Conservation (phyloP, 768 basidiomycete genomes). For the Phanerochaete sordida region DNA sequence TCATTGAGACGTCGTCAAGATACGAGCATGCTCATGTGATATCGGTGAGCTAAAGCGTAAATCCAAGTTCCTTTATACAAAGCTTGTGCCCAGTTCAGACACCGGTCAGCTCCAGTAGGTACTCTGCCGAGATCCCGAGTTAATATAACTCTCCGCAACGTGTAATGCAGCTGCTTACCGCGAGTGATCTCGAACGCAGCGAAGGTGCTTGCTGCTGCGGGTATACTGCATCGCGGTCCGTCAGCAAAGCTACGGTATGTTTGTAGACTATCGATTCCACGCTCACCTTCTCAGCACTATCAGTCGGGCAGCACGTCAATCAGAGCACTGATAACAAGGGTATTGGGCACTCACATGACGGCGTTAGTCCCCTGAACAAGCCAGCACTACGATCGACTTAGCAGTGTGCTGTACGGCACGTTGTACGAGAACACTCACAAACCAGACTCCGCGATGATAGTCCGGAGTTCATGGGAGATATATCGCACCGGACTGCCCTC, state of each 20-base stretch:
- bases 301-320: not conserved
- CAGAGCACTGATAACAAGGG: not conserved
- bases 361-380: conserved; percentile 70
- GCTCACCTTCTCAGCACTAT: conserved; percentile 62
- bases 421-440: conserved; percentile 42
- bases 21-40: not conserved
- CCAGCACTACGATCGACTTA: conserved; percentile 40
- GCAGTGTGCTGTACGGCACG: not conserved
- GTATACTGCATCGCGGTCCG: conserved; percentile 53
- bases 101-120: conserved; percentile 27
- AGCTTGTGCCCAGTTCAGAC: conserved; percentile 11
- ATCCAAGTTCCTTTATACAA: not conserved
- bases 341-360: conserved; percentile 56
- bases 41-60: not conserved
- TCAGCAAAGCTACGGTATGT: not conserved
- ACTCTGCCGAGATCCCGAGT: conserved; percentile 20
- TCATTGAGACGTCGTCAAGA: not conserved
- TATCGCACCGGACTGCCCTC: conserved; percentile 71
- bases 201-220: conserved; percentile 89
- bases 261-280: not conserved
- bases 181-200: conserved; percentile 83
- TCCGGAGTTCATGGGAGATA: conserved; percentile 65
- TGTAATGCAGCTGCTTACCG: conserved; percentile 39
- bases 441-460: conserved; percentile 69
- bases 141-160: not conserved